Evolutionary conservation across 1,284 basidiomycete species (phyloP), one percentile per base, ranked within the genome.

Genomic region (Ustanciosporium gigantosporum): DNA sequence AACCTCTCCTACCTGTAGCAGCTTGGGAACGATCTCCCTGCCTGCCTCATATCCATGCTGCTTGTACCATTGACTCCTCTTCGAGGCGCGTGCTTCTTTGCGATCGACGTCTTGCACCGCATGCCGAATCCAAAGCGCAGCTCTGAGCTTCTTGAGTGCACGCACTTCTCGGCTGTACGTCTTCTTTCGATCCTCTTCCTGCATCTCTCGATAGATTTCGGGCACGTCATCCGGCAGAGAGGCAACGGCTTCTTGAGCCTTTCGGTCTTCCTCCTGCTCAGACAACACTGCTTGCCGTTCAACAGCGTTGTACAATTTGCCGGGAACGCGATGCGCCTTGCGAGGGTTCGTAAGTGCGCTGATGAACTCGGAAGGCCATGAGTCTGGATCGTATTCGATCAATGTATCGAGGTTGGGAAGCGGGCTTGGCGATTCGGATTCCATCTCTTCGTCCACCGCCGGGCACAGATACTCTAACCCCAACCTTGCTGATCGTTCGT

Each of bases 201-300:
- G 70, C 68, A 77, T 57, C 36, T 76, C 75, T 14, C 66, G 51
- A 41, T 77, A 76, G 44, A 75, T 76, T 20, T 70, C 72, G 2
- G 75, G 73, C 1, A 66, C 68, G 21, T 71, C 69, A n/a, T 53
- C 62, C 0, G 70, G 68, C 11, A 73, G 41, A 2, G 53, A 39
- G 2, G 58, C 56, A 3, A 41, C 44, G 1, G 50, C 44, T 11
- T 35, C 17, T 3, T 53, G 36, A 3, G 32, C 24, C 13, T 25
- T 21, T 11, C 35, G 23, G 1, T 31, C 36, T 25, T 51, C 52
- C 16, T 45, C 38, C 4, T 44, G 20, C 32, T 58, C 52, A 0
- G 42, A 29, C 19, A 32, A 25, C 0, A 52, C 65, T 0, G 69
- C 58, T 27, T 74, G 62, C 17, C 66, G 38, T 38, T 76, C 73